Evolutionary conservation across 2,329 filamentous ascomycete genomes (phyloP).

Genomic region (Endoconidiophora laricicola): DNA sequence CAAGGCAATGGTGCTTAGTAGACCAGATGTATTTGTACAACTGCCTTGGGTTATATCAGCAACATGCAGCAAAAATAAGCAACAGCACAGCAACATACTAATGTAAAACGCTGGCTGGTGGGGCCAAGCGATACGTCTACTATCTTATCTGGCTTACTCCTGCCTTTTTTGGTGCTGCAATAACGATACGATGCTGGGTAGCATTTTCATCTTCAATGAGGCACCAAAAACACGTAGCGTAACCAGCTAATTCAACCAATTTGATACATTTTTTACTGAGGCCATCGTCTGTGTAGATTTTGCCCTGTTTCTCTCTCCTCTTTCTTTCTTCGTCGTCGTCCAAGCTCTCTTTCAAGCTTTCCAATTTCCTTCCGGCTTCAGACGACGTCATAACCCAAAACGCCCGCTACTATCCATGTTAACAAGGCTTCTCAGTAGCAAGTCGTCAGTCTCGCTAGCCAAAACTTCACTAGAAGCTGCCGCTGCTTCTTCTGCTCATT

Average conservation of each 20-base stretch:
- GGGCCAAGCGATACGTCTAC: no score
- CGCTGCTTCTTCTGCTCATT: conserved; percentile 17
- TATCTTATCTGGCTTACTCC: neutral
- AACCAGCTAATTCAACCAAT: neutral
- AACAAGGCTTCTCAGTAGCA: conserved; percentile 9
- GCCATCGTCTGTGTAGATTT: neutral
- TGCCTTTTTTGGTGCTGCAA: neutral
- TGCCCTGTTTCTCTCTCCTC: neutral
- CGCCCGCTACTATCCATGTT: conserved; percentile 3
- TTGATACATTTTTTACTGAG: neutral
- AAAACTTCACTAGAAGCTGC: neutral
- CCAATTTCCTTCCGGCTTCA: neutral
- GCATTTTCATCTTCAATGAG: no score
- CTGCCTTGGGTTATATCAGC: no score
- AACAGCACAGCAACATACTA: no score
- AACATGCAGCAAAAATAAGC: no score
- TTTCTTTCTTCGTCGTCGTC: neutral
- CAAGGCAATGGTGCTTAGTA: no score
- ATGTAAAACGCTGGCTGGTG: no score
- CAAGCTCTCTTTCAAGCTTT: neutral
- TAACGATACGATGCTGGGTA: neutral
- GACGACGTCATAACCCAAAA: no score
- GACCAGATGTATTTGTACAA: no score
- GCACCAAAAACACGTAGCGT: neutral
- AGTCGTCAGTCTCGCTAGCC: neutral